phyloP scores from a whole-genome alignment of 345 rosid genomes.

The Eucalyptus melliodora region DNA sequence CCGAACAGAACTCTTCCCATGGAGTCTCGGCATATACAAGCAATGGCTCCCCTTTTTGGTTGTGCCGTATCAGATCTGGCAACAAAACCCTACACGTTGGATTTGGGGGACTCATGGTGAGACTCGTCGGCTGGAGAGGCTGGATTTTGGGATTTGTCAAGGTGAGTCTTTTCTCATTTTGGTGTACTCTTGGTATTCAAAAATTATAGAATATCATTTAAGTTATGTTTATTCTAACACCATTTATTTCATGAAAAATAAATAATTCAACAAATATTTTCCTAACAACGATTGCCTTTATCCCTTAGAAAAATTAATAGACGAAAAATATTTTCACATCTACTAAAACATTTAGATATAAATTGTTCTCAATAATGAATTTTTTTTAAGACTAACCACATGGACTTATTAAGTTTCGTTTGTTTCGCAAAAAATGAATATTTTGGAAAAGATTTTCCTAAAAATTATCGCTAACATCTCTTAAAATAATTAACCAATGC shows the following conservation, averaged over 20 bases:
- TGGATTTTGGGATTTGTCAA: no score
- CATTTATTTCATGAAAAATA: accelerated
- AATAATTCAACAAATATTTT: no score
- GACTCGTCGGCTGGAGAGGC: no score
- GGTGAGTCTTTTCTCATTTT: background rate
- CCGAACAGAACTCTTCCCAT: no score
- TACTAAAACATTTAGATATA: accelerated
- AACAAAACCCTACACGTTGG: no score
- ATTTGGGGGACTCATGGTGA: no score
- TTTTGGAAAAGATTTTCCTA: accelerated
- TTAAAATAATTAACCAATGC: background rate
- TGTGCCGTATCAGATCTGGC: no score
- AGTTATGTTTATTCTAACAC: background rate
- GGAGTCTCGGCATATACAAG: no score
- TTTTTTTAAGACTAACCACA: background rate
- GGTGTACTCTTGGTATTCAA: background rate
- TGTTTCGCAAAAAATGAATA: accelerated
- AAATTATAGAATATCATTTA: background rate
- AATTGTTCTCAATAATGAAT: accelerated
- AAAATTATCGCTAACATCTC: no score
- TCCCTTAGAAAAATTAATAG: background rate
- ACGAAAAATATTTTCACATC: accelerated
- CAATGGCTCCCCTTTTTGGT: no score
- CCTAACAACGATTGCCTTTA: no score
- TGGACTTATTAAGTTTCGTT: background rate